Base-by-base conservation (phyloP, 2,329 filamentous ascomycete genomes). In the Colletotrichum liaoningense region DNA sequence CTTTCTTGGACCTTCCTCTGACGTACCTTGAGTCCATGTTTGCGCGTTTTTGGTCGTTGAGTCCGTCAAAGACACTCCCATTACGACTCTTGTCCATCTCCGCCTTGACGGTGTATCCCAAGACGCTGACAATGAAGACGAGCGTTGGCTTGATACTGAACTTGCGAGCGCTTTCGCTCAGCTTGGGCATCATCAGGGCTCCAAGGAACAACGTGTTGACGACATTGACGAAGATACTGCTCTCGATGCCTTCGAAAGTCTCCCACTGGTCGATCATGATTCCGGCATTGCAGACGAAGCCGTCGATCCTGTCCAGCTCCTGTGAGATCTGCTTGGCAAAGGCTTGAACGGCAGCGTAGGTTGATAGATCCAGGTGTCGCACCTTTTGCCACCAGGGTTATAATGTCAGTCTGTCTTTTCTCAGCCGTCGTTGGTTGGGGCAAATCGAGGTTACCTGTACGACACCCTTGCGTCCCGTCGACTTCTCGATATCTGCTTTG, bases 201-300 rank as follows among this genome's bases (percentile, higher is more conserved):
- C 73, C 75, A 0, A 81, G 66, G 0, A 81, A 69, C 16, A 78
- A 76, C 0, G 78, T 79, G 0, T 74, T 74, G 0, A 79, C 49
- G 3, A 80, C 75, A 16, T 80, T 80, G 60, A 80, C 24, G 0
- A 83, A 86, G 72, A 91, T 78, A 1, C 83, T 87, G 42, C 77
- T 81, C 77, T 91, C 89, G 30, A 87, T 83, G 3, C 83, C 86
- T 64, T 88, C 86, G 4, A 79, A 80, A 38, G 35, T 38, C 35
- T 38, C 35, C 35, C 35, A 87, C 0, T 79, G 70, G 4, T 16
- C 30, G 0, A 81, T 83, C 3, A 81, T 81, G 4, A 88, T 77
- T 0, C 83, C 76, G 16, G 76, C 76, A 49, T 77, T 86, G 38
- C 81, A 76, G 42, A 86, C 79, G n/a, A 80, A 78, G 24, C 79